These are phyloP conservation scores for Blastobotrys arbuscula DNA, from an alignment of 1,139 yeast genomes.

Conservation along the genomic window DNA sequence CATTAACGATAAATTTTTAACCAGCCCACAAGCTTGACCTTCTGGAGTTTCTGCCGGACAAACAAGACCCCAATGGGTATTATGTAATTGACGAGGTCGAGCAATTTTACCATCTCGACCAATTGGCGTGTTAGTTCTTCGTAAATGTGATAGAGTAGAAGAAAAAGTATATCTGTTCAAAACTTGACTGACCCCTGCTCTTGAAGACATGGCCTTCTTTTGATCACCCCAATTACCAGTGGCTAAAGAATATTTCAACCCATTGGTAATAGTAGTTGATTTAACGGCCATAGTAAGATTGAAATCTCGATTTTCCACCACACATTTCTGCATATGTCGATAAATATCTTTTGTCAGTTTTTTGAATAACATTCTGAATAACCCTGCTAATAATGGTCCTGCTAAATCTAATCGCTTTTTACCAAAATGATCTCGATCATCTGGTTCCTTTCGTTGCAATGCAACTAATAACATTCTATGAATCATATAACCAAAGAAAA, in stretches of 20 bases:
- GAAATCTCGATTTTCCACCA: conserved; percentile 95
- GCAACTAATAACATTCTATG: conserved; percentile 93
- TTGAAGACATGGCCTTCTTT: conserved; percentile 96
- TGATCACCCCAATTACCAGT: conserved; percentile 99
- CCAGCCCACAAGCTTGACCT: conserved; percentile 99
- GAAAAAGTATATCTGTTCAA: conserved; percentile 96
- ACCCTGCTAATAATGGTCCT: conserved; percentile 92
- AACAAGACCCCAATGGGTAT: conserved; percentile 99
- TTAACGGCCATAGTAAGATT: conserved; percentile 94
- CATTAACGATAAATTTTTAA: conserved; percentile 92
- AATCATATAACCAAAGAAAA: conserved; percentile 95
- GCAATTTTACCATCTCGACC: conserved; percentile 99
- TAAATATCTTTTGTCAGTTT: conserved; percentile 91
- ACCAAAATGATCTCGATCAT: conserved; percentile 99
- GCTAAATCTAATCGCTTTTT: conserved; percentile 97
- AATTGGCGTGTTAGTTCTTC: conserved; percentile 98
- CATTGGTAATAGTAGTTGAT: conserved; percentile 95
- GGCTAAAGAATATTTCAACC: conserved; percentile 93
- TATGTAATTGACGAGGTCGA: conserved; percentile 96
- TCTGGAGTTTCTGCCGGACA: conserved; percentile 99
- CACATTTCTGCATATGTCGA: conserved; percentile 98
- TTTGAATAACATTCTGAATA: conserved; percentile 90
- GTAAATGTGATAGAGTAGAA: conserved; percentile 92
- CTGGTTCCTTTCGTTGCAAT: conserved; percentile 94
- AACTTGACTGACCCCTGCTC: conserved; percentile 99